phyloP scores from a whole-genome alignment of 192 early-diverging fungal genomes.

The Backusella circina region DNA sequence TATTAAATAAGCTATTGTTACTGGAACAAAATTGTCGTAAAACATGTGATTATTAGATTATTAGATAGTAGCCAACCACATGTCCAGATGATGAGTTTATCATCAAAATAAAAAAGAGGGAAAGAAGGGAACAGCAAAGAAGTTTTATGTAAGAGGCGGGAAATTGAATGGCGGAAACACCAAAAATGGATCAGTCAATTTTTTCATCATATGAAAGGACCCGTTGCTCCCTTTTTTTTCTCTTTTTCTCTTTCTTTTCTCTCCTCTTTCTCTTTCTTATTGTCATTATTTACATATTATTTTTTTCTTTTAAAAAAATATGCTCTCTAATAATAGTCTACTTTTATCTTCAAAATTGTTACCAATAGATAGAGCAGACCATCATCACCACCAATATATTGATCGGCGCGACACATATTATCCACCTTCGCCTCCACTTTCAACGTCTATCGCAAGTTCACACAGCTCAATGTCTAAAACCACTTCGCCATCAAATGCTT shows the following conservation, averaged over 20 bases:
- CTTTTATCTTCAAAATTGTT: constrained; percentile 7
- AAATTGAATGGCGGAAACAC: constrained; percentile 3
- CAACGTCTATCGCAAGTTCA: neutral
- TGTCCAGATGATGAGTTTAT: neutral
- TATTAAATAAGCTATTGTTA: neutral
- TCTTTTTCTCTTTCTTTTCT: neutral
- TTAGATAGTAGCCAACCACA: neutral
- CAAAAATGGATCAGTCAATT: constrained; percentile 4
- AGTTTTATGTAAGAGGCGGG: constrained; percentile 10
- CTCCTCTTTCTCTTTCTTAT: neutral
- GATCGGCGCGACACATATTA: constrained; percentile 1
- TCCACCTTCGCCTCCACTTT: constrained; percentile 11
- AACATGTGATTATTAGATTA: constrained; percentile 2
- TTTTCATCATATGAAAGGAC: constrained; percentile 10
- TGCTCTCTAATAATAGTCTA: constrained; percentile 6
- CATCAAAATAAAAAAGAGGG: neutral
- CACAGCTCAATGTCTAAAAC: neutral
- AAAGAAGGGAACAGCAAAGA: neutral
- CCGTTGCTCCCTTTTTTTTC: constrained; percentile 13
- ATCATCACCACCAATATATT: neutral
- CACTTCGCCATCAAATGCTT: neutral
- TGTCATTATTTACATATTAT: neutral
- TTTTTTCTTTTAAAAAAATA: neutral
- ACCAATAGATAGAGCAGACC: neutral
- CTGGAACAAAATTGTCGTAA: neutral